Percentiles rank a stretch among this genome's conserved stretches.
phyloP scores from a whole-genome alignment of 306 rosid genomes.

The Nissolia schottii region DNA sequence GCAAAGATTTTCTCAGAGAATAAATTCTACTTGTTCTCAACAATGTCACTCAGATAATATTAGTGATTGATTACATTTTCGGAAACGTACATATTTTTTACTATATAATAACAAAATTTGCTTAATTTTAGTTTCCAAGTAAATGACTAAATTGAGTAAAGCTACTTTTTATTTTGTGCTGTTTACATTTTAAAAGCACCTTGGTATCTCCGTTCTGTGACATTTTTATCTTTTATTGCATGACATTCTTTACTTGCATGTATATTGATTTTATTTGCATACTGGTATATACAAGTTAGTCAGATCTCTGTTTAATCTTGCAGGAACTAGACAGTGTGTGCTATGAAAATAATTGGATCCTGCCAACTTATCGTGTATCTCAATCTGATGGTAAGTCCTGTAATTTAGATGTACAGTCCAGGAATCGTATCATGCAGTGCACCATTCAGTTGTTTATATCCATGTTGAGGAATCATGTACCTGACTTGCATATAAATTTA shows the following conservation, averaged over 20 bases:
- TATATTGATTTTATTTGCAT: not conserved
- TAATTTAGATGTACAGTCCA: not conserved
- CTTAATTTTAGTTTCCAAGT: not conserved
- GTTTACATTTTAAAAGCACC: not conserved
- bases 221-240: not conserved
- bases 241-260: not conserved
- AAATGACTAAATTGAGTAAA: not conserved
- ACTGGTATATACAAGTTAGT: too few relatives aligned
- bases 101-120: not conserved
- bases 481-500: not conserved
- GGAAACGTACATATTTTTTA: not conserved
- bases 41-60: not conserved
- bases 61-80: not conserved
- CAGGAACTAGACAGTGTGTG: conserved; percentile 42
- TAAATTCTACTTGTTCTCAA: not conserved
- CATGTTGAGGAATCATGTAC: not conserved
- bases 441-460: not conserved
- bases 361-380: conserved; percentile 50
- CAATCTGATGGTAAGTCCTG: conserved; percentile 42
- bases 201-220: not conserved
- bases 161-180: not conserved
- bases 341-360: conserved; percentile 42
- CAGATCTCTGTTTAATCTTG: conserved; percentile 15
- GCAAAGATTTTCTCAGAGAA: not conserved
- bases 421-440: not conserved